Conservation (phyloP, 2,329 filamentous ascomycete genomes). For the Aspergillus sp. region DNA sequence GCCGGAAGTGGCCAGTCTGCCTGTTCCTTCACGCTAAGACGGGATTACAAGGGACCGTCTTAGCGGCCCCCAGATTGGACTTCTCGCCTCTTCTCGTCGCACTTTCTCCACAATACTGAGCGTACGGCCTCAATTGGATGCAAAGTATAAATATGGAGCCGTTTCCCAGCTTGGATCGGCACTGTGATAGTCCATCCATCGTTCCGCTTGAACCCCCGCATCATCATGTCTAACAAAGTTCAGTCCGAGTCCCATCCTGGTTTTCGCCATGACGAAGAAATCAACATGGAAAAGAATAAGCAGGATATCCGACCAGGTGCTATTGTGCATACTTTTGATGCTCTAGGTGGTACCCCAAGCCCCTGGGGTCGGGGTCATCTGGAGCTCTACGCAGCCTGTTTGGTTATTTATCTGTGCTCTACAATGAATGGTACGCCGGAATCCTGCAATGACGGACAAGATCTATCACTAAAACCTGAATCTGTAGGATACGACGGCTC, state of each 20-base stretch:
- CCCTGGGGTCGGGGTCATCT: background rate
- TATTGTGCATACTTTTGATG: background rate
- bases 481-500: conserved; percentile 3
- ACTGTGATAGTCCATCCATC: background rate
- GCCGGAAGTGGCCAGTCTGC: too few species aligned
- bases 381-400: background rate
- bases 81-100: background rate
- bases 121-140: background rate
- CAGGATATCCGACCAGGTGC: background rate
- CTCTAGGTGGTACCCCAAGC: background rate
- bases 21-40: background rate
- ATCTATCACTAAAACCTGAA: too few species aligned
- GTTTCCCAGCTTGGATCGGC: background rate
- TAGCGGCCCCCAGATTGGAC: background rate
- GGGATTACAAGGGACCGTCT: too few species aligned
- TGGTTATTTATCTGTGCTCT: background rate
- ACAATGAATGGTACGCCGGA: background rate
- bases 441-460: too few species aligned
- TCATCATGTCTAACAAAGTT: background rate
- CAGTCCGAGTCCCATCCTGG: background rate
- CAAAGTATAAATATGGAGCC: background rate
- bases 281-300: background rate
- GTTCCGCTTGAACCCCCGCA: background rate
- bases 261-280: background rate
- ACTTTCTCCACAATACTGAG: background rate